Percentiles rank a stretch among this genome's conserved stretches.
Evolutionary conservation across 139 green algal species (phyloP).

Genomic region (Marvania coccoides): DNA sequence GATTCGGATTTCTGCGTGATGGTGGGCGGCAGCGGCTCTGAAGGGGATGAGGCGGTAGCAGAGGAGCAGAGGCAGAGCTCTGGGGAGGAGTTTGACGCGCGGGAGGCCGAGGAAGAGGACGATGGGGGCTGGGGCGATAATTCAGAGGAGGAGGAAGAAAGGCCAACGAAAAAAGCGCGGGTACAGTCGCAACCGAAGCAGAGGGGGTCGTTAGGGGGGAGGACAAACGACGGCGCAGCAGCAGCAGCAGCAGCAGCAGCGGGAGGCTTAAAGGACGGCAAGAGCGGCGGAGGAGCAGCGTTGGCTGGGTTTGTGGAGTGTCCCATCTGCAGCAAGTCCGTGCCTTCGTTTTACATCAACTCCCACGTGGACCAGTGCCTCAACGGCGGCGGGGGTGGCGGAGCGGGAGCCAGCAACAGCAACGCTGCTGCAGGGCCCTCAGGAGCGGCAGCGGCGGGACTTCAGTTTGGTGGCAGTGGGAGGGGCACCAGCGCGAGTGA

Average conservation of each 20-base stretch:
- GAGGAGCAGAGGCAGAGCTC: neutral
- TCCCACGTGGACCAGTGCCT: conserved; percentile 30
- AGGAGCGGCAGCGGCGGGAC: neutral
- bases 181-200: too few species aligned
- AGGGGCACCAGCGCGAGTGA: neutral
- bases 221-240: neutral
- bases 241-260: neutral
- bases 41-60: neutral
- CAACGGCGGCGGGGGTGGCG: neutral
- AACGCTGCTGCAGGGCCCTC: neutral
- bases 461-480: too few species aligned
- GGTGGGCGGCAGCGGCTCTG: neutral
- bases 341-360: conserved; percentile 30
- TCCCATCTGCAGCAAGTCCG: conserved; percentile 16
- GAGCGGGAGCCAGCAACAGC: neutral
- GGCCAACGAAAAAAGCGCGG: neutral
- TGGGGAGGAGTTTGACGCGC: neutral
- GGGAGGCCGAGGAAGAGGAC: neutral
- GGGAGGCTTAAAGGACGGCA: too few species aligned
- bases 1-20: neutral
- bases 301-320: conserved; percentile 21
- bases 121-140: neutral
- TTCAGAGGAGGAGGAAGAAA: neutral
- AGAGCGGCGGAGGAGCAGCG: neutral
- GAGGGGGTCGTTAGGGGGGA: too few species aligned